Conservation (phyloP, 352 stramenopile genomes). For the Globisporangium spiculum region DNA sequence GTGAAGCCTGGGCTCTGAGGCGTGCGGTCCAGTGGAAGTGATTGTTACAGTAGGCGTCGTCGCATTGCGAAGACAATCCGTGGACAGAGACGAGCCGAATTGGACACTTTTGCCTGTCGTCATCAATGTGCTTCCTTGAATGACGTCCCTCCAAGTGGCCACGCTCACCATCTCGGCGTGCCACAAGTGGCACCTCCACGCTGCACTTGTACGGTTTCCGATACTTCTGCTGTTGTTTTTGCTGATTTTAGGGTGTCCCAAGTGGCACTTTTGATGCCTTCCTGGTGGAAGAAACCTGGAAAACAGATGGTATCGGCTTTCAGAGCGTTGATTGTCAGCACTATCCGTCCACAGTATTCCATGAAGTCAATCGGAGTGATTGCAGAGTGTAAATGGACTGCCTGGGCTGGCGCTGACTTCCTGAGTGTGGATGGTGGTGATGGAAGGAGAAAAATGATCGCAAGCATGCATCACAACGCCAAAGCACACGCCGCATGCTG, state of each 20-base stretch:
- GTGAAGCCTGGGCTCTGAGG: neutral
- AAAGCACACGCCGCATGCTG: no score
- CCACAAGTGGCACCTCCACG: neutral
- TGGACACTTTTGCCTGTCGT: neutral
- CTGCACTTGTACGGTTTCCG: neutral
- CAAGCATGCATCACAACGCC: no score
- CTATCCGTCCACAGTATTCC: neutral
- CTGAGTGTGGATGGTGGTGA: no score
- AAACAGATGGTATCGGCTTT: neutral
- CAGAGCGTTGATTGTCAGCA: neutral
- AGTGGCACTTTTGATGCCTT: neutral
- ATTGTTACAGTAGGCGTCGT: neutral
- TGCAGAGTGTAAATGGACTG: neutral
- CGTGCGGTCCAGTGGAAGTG: neutral
- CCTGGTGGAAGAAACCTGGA: neutral
- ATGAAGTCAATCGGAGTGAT: neutral
- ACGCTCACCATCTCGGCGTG: neutral
- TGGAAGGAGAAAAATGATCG: no score
- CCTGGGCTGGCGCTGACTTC: no score
- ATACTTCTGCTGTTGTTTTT: neutral
- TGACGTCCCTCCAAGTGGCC: no score
- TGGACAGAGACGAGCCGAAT: neutral
- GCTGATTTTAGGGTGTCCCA: neutral
- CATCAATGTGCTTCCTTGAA: neutral
- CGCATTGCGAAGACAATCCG: slow-evolving; percentile 1